These are phyloP conservation scores for Forsythia suspensa DNA, from an alignment of 257 asterid species.

Conservation along the genomic window DNA sequence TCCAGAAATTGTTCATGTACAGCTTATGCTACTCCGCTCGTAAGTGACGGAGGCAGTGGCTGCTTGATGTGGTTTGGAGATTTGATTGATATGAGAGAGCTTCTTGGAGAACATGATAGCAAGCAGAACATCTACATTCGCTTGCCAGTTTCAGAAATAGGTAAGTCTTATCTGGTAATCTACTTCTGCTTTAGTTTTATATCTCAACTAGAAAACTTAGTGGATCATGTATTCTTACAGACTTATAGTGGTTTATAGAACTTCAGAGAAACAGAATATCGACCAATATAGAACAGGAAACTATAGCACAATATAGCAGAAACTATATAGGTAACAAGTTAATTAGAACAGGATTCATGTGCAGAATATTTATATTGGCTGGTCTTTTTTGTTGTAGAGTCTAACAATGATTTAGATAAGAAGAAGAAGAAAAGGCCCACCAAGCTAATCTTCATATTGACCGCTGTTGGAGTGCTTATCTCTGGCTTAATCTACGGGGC, in stretches of 20 bases:
- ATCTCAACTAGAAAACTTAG: not conserved
- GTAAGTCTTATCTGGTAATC: slow-evolving; percentile 16
- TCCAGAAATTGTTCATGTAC: not conserved
- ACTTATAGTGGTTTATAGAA: too few species aligned
- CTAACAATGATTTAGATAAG: not conserved
- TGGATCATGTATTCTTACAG: not conserved
- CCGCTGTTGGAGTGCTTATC: slow-evolving; percentile 1
- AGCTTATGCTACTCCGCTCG: not conserved
- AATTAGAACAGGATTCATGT: not conserved
- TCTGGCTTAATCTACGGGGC: slow-evolving; percentile 11
- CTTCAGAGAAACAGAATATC: not conserved
- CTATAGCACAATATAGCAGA: not conserved
- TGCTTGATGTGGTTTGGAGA: slow-evolving; percentile 29
- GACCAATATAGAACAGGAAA: too few species aligned
- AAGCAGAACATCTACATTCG: slow-evolving; percentile 22
- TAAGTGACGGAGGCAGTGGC: slow-evolving; percentile 13
- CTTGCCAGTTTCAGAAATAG: slow-evolving; percentile 27
- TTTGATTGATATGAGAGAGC: slow-evolving; percentile 24
- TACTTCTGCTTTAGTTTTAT: too few species aligned
- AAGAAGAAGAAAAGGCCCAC: too few species aligned
- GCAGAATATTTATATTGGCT: not conserved
- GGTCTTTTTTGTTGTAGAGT: not conserved
- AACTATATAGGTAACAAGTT: not conserved
- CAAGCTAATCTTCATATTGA: not conserved
- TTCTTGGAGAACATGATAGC: not conserved